These are phyloP conservation scores for Yamadazyma olivae DNA, from an alignment of 805 yeast genomes.

Conservation along the genomic window DNA sequence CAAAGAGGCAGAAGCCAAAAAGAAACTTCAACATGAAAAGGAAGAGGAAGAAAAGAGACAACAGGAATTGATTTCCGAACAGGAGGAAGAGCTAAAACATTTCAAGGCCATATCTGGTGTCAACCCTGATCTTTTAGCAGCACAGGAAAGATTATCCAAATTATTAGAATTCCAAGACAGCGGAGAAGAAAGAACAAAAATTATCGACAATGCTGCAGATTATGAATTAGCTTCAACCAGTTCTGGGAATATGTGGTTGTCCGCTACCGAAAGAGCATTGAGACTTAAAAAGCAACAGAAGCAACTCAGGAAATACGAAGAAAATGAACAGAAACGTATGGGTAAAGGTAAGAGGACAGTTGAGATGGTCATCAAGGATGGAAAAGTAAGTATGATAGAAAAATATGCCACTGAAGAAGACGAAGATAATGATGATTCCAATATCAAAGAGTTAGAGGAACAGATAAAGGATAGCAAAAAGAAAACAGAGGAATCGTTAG, in stretches of 20 bases:
- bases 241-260: conserved; percentile 71
- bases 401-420: conserved; percentile 18
- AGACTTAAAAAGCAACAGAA: conserved; percentile 85
- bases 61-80: conserved; percentile 29
- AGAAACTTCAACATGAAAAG: conserved; percentile 18
- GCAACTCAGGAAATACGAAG: conserved; percentile 61
- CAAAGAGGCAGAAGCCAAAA: conserved; percentile 51
- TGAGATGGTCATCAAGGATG: conserved; percentile 75
- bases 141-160: conserved; percentile 71
- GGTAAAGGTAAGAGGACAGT: conserved; percentile 77
- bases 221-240: conserved; percentile 58
- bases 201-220: conserved; percentile 92
- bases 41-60: conserved; percentile 18
- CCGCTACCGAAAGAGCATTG: conserved; percentile 81
- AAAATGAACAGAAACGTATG: conserved; percentile 50
- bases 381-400: conserved; percentile 70
- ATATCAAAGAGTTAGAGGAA: conserved; percentile 37
- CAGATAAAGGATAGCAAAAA: conserved; percentile 20
- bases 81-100: conserved; percentile 41
- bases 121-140: conserved; percentile 62
- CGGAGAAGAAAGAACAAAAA: conserved; percentile 85
- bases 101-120: conserved; percentile 37
- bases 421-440: conserved; percentile 25
- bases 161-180: conserved; percentile 79
- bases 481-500: conserved; percentile 26